Base-by-base conservation (phyloP, 2,329 filamentous ascomycete genomes). In the Microcyclosporella mali region DNA sequence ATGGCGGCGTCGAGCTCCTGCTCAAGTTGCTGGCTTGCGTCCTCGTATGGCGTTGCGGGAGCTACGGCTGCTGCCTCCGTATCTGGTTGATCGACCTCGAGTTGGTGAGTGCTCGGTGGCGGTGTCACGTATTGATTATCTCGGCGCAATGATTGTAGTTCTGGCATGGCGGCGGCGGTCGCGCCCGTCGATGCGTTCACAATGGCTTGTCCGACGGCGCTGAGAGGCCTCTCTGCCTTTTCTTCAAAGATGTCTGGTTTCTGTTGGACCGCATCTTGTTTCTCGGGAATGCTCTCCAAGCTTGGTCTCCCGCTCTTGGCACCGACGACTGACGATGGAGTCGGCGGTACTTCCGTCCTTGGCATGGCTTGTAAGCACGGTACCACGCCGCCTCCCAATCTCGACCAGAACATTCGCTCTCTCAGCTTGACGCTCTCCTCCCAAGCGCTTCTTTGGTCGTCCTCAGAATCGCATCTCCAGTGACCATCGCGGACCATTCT, bases 351-450 rank as follows among this genome's bases (percentile, higher is more conserved):
- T 10, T 42, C 48, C 28, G 40, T 44, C 30, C 37, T 39, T 11
- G 40, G 35, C 29, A 31, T 25, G 25, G 37, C 10, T 19, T 45
- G 44, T 18, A 52, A 70, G 10, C 77, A 71, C 1, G 90, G 92
- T 10, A 97, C 70, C 2, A 98, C 88, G 11, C 92, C 92, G 19
- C 89, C 92, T 18, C 90, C 90, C 40, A 98, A 80, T 42, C 92
- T 79, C 38, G 86, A 81, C 92, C 92, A 98, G 63, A 98, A 98
- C 85, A 98, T 95, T 55, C 90, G 82, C 64, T 98, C 92, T 38
- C 92, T 77, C 36, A 97, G 67, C 21, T 84, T 79, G 9, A 95
- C 85, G 44, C 88, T 88, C 69, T 98, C 92, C 61, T 97, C 90
- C 92, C 92, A 98, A 0, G 88, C 88, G 19, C 81, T 79, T 59